A percentile compares a stretch with the other conserved stretches of the same genome.
Evolutionary conservation across 176 grass and related monocot species (phyloP).

Genomic region (barley (Hordeum vulgare)): DNA sequence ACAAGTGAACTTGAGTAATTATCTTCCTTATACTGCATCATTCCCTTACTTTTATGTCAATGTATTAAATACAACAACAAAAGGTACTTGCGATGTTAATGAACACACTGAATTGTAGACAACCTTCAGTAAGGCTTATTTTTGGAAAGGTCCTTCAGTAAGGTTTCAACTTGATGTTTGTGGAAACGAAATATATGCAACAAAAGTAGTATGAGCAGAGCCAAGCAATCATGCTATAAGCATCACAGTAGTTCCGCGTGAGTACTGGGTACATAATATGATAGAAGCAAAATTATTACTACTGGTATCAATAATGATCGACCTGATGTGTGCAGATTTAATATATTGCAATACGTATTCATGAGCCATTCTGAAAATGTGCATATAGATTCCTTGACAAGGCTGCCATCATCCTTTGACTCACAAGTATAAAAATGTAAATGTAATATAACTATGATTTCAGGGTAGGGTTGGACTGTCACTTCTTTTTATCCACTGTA

Average conservation of each 20-base stretch:
- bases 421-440: background rate
- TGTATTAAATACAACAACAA: background rate
- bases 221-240: background rate
- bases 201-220: background rate
- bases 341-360: background rate
- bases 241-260: background rate
- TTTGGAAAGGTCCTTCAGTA: background rate
- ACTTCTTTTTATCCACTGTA: background rate
- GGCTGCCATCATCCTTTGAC: no score
- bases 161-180: background rate
- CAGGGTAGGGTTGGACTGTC: background rate
- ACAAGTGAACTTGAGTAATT: slow-evolving; percentile 70
- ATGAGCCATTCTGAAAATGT: background rate
- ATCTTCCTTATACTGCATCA: background rate
- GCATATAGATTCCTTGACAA: no score
- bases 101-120: background rate
- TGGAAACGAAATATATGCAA: background rate
- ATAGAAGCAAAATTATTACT: background rate
- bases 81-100: background rate
- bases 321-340: background rate
- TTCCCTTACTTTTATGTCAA: background rate
- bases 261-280: background rate
- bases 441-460: background rate
- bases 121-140: background rate
- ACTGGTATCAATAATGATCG: background rate